Conservation (phyloP, 2,329 filamentous ascomycete species). For the Metarhizium brunneum region DNA sequence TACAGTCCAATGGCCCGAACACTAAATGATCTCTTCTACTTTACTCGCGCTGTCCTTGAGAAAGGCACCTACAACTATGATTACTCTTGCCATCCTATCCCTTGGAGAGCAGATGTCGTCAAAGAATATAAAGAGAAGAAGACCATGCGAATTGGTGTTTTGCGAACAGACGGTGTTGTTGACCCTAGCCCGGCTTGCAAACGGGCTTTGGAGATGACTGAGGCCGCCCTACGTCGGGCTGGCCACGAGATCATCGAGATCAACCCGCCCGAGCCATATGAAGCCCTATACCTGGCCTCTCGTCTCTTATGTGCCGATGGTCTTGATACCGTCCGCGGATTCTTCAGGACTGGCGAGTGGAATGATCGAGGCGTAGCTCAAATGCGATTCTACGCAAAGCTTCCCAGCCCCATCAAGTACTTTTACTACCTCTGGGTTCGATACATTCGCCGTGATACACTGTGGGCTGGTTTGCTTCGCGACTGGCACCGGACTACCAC, state of each 20-base stretch:
- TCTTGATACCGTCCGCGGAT: conserved; percentile 67
- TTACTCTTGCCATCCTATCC: conserved; percentile 73
- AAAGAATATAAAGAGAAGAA: conserved; percentile 51
- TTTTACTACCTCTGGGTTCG: conserved; percentile 86
- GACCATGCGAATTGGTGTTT: conserved; percentile 62
- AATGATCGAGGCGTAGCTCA: conserved; percentile 70
- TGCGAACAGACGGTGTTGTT: conserved; percentile 74
- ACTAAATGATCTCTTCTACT: conserved; percentile 73
- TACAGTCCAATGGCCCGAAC: conserved; percentile 91
- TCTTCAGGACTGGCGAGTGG: conserved; percentile 68
- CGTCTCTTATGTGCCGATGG: conserved; percentile 80
- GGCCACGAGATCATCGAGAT: conserved; percentile 66
- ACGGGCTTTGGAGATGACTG: conserved; percentile 64
- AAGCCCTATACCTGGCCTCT: conserved; percentile 66
- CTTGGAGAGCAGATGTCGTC: conserved; percentile 59
- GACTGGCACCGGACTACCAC: conserved; percentile 67
- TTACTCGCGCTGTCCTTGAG: conserved; percentile 65
- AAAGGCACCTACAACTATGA: conserved; percentile 90
- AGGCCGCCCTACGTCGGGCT: conserved; percentile 55
- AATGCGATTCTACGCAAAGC: conserved; percentile 62
- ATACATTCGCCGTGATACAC: conserved; percentile 63
- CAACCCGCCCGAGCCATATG: conserved; percentile 60
- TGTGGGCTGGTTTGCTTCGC: conserved; percentile 71
- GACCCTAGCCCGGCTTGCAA: conserved; percentile 78
- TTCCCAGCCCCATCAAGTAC: conserved; percentile 68